Percentiles rank a stretch among this genome's conserved stretches.
These are phyloP conservation scores for Rhizopogon vinicolor DNA, from an alignment of 768 basidiomycete species.

Conservation along the genomic window DNA sequence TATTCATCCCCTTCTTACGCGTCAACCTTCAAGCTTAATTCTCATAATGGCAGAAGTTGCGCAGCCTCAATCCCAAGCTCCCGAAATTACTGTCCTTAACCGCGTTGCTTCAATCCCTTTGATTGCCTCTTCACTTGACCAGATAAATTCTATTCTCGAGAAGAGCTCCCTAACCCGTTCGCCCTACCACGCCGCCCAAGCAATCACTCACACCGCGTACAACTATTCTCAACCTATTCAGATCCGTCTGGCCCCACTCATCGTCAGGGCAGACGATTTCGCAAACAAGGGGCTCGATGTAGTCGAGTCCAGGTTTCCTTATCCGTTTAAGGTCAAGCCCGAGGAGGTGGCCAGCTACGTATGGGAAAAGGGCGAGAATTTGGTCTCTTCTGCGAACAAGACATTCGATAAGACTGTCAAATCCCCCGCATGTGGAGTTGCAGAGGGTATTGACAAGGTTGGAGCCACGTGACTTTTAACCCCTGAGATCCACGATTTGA, in stretches of 20 bases:
- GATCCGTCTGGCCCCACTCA: constrained; percentile 58
- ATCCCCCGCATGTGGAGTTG: constrained; percentile 57
- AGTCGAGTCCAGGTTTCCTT: constrained; percentile 70
- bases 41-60: constrained; percentile 34
- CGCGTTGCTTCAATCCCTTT: constrained; percentile 75
- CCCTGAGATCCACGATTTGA: constrained; percentile 5
- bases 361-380: constrained; percentile 50
- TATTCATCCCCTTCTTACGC: background rate
- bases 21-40: background rate
- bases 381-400: constrained; percentile 52
- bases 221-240: constrained; percentile 64
- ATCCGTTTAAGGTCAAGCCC: constrained; percentile 69
- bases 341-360: constrained; percentile 65
- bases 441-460: constrained; percentile 71
- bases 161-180: constrained; percentile 57
- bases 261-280: constrained; percentile 55
- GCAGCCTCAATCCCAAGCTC: constrained; percentile 21
- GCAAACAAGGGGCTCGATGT: constrained; percentile 75
- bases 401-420: constrained; percentile 63
- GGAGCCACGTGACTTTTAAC: constrained; percentile 18
- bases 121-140: constrained; percentile 57
- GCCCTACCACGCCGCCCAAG: constrained; percentile 63
- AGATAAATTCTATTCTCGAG: constrained; percentile 55
- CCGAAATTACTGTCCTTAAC: constrained; percentile 56
- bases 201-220: constrained; percentile 53